These are phyloP conservation scores for Hordeum pubiflorum DNA, from an alignment of 202 grass and related monocot genomes.

Conservation along the genomic window DNA sequence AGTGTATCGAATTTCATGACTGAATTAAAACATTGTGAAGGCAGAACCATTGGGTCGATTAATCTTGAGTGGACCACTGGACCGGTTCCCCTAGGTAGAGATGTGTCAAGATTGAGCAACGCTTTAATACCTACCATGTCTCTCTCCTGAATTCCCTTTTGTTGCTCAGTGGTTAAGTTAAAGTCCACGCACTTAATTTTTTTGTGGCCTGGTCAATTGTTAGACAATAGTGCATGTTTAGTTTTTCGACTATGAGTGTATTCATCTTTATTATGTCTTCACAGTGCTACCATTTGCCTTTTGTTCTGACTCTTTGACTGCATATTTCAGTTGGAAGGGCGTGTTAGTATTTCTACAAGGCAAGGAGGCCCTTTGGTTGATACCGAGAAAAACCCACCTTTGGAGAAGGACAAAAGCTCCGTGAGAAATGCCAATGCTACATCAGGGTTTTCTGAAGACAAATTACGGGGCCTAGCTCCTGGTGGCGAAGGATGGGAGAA, in stretches of 20 bases:
- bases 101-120: neutral
- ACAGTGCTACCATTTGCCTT: neutral
- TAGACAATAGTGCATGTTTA: neutral
- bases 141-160: neutral
- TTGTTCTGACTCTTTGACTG: neutral
- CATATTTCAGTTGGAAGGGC: conserved; percentile 49
- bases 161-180: neutral
- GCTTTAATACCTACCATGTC: neutral
- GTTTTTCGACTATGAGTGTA: neutral
- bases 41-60: neutral
- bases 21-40: neutral
- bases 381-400: conserved; percentile 41
- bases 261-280: neutral
- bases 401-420: conserved; percentile 60
- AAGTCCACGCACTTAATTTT: neutral
- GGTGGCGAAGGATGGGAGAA: conserved; percentile 72
- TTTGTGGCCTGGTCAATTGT: neutral
- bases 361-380: conserved; percentile 42
- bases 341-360: conserved; percentile 35
- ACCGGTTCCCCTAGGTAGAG: neutral
- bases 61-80: neutral
- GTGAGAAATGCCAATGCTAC: conserved; percentile 30
- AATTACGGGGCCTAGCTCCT: conserved; percentile 45
- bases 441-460: conserved; percentile 44
- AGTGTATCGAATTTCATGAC: neutral